phyloP scores from a whole-genome alignment of 495 filamentous ascomycete genomes.

The Xylaria venustula region DNA sequence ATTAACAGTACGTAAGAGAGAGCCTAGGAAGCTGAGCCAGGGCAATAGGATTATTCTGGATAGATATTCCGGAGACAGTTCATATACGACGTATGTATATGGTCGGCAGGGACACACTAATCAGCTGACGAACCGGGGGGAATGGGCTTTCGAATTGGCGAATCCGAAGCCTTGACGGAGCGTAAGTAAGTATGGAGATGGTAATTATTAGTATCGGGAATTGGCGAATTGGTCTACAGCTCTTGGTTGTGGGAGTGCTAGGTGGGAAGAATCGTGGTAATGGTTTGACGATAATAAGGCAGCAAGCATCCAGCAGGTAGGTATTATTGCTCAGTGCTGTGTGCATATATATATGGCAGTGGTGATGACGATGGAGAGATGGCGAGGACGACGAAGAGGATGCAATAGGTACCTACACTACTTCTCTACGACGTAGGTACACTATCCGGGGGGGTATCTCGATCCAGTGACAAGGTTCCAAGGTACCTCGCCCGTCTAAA shows the following conservation, averaged over 20 bases:
- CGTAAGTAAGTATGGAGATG: neutral
- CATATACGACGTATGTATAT: too few relatives aligned
- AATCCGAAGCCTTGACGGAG: neutral
- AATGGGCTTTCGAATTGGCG: neutral
- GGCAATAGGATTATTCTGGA: too few relatives aligned
- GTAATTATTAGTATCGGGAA: neutral
- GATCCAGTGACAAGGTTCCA: neutral
- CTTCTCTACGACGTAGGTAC: neutral
- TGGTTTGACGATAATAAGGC: neutral
- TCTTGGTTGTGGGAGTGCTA: neutral
- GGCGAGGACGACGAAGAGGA: slow-evolving; percentile 10
- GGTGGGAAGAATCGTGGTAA: neutral
- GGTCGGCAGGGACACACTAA: neutral
- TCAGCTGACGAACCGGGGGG: neutral
- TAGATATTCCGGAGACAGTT: neutral
- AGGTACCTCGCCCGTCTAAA: neutral
- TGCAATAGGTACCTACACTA: too few relatives aligned
- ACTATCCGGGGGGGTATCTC: neutral
- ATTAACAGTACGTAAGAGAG: too few relatives aligned
- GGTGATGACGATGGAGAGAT: slow-evolving; percentile 9
- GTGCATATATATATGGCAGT: neutral
- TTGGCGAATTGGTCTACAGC: neutral
- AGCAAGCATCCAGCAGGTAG: too few relatives aligned
- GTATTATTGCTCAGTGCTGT: too few relatives aligned
- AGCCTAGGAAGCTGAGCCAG: neutral